A percentile compares a stretch with the other conserved stretches of the same genome.
Conservation (phyloP, 164 flowering plant genomes). For the Liriodendron chinense region DNA sequence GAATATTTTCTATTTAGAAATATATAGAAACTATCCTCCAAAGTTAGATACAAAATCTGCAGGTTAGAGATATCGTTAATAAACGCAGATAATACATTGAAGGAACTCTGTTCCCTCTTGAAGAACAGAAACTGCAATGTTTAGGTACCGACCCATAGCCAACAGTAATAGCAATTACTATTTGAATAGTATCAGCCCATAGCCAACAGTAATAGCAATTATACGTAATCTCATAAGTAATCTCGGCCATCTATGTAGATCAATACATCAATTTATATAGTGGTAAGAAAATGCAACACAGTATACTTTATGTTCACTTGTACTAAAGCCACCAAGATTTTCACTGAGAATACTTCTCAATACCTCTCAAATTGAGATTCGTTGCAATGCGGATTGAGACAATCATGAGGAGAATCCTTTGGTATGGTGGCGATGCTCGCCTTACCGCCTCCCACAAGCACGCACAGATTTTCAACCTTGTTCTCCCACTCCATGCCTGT, state of each 20-base stretch:
- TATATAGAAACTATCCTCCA: background rate
- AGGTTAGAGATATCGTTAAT: background rate
- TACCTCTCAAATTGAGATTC: conserved; percentile 75
- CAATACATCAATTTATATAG: no score
- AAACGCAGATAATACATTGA: background rate
- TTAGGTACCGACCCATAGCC: background rate
- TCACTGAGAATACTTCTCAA: conserved; percentile 34
- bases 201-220: no score
- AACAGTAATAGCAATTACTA: no score
- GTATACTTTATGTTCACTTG: no score
- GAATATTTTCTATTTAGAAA: background rate
- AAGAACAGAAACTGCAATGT: background rate
- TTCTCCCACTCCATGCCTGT: conserved; percentile 70
- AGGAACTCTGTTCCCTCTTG: background rate
- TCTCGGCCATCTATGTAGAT: no score
- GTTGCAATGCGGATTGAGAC: conserved; percentile 96
- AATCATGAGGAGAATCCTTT: conserved; percentile 65
- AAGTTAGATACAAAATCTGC: conserved; percentile 1
- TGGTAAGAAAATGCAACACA: no score
- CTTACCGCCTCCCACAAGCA: conserved; percentile 59
- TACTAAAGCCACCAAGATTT: background rate
- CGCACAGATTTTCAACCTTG: conserved; percentile 67
- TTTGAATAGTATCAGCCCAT: no score
- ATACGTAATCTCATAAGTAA: no score
- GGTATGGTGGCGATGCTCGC: conserved; percentile 30